Evolutionary conservation across 495 filamentous ascomycete genomes (phyloP), one percentile per base, ranked within the genome.

Genomic region (Neurospora sp.): DNA sequence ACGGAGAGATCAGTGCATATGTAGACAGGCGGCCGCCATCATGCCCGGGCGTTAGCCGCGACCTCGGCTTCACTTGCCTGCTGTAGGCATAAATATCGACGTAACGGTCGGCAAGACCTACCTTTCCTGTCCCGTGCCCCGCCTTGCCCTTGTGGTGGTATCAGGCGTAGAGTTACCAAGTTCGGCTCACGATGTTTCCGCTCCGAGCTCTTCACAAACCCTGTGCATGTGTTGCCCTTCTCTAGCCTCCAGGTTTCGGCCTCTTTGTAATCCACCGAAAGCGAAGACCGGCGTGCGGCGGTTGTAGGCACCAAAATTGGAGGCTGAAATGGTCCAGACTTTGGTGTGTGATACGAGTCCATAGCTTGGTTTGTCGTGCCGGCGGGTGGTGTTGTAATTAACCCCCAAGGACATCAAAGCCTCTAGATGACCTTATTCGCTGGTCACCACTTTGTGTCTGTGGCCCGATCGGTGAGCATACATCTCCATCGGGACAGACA

Each of bases 401-500:
- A 27, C 46, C 4, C 12, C 46, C 20, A 12, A 54, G 20, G n/a
- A 27, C 46, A 27, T 54, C 46, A 54, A 54, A 54, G 20, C 46
- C 46, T 54, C 46, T 23, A 12, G 10, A 23, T 54, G 46, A 54
- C 44, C 44, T 46, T 46, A 75, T 75, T 76, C 71, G 78, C 72
- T 66, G 27, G 7, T 62, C 70, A 12, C 39, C 72, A 74, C 69
- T 35, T 69, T 27, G 73, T 35, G 38, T 69, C 48, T 76, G 77
- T 70, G 75, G 78, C 75, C 77, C 76, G 76, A 76, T n/a, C 59
- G 76, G 69, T 73, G 48, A 66, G 70, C 70, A 46, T 72, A 59
- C 72, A 39, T 70, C 78, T 76, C 79, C 76, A 78, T 72, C 74
- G 27, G 46, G 75, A 70, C 75, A 76, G 78, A 70, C 75, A 75